Conservation (phyloP, 768 basidiomycete genomes). For the Pleurotus salmoneostramineus region DNA sequence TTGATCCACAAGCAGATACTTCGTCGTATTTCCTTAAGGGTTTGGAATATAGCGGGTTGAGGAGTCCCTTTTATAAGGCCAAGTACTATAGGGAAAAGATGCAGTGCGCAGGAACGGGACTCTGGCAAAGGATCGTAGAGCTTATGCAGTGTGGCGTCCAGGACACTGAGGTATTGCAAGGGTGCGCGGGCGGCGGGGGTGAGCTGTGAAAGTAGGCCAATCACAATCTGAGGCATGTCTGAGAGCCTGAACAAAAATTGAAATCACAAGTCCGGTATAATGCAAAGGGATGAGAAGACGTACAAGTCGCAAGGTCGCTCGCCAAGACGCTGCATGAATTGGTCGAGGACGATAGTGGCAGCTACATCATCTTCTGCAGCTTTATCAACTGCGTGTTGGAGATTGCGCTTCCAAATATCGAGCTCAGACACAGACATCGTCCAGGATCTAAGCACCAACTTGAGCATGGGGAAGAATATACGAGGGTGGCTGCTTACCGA, state of each 20-base stretch:
- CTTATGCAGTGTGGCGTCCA: constrained; percentile 25
- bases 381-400: constrained; percentile 25
- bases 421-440: constrained; percentile 35
- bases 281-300: not conserved
- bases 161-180: constrained; percentile 23
- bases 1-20: constrained; percentile 50
- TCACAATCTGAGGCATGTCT: constrained; percentile 17
- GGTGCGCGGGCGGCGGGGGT: constrained; percentile 12
- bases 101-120: constrained; percentile 22
- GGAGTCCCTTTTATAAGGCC: constrained; percentile 24
- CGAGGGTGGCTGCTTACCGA: constrained; percentile 28
- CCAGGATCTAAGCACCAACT: constrained; percentile 35
- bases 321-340: constrained; percentile 22
- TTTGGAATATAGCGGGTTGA: constrained; percentile 22
- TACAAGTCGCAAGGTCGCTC: constrained; percentile 10
- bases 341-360: constrained; percentile 20
- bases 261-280: not conserved
- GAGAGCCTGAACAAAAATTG: constrained; percentile 16
- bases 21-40: constrained; percentile 32
- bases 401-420: constrained; percentile 35
- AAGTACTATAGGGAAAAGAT: constrained; percentile 31
- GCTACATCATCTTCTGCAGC: constrained; percentile 16
- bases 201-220: constrained; percentile 19
- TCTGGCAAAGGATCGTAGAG: constrained; percentile 31
- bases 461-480: not conserved